Conservation (phyloP, 1,284 basidiomycete species). For the Volvariella surrecta region DNA sequence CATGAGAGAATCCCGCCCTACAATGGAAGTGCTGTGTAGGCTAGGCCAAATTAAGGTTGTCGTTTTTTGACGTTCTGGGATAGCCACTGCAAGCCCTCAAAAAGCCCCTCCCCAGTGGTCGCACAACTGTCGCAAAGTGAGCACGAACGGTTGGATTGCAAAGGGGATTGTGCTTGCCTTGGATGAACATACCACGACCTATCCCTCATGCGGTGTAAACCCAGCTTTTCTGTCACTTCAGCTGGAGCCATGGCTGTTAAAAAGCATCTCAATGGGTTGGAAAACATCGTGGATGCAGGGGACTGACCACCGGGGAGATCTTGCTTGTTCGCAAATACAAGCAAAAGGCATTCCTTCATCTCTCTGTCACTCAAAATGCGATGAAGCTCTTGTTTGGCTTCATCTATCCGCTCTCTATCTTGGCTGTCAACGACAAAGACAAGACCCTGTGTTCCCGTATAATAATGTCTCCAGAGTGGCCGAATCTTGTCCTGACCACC, state of each 20-base stretch:
- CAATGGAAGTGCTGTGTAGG: too few relatives aligned
- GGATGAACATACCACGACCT: slow-evolving; percentile 99
- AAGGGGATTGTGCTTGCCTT: slow-evolving; percentile 48
- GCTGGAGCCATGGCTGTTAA: slow-evolving; percentile 91
- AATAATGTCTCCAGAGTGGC: slow-evolving; percentile 97
- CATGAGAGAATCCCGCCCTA: not conserved
- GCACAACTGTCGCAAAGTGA: slow-evolving; percentile 57
- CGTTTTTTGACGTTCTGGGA: slow-evolving; percentile 94
- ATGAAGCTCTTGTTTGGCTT: slow-evolving; percentile 94
- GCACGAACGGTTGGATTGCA: not conserved
- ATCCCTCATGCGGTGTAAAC: slow-evolving; percentile 92
- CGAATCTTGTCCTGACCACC: slow-evolving; percentile 99
- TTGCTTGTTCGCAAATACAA: slow-evolving; percentile 99
- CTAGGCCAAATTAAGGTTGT: slow-evolving; percentile 37
- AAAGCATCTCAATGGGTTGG: slow-evolving; percentile 2
- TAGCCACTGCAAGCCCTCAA: slow-evolving; percentile 94
- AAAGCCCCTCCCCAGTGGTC: slow-evolving; percentile 92
- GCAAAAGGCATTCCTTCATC: slow-evolving; percentile 95
- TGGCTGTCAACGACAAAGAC: slow-evolving; percentile 93
- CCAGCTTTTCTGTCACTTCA: slow-evolving; percentile 97
- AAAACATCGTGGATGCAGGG: slow-evolving; percentile 7
- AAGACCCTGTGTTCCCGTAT: slow-evolving; percentile 98
- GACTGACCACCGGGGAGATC: slow-evolving; percentile 90
- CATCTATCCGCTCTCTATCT: slow-evolving; percentile 92
- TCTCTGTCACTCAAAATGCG: slow-evolving; percentile 95